Evolutionary conservation across 2,329 filamentous ascomycete genomes (phyloP).

Genomic region (Botrytis fabae): DNA sequence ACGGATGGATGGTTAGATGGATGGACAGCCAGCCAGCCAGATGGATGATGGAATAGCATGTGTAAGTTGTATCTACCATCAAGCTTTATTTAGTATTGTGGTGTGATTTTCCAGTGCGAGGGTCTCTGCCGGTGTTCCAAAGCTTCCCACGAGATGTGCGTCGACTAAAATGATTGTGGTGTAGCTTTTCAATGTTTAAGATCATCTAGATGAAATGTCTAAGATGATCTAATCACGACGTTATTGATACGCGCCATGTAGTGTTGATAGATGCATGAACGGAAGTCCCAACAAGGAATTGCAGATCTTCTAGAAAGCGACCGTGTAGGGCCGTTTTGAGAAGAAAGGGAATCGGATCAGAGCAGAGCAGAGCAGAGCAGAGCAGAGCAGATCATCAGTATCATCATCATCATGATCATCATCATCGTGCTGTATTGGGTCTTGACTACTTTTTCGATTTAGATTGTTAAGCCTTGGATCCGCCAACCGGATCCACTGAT

Average conservation of each 20-base stretch:
- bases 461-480: neutral
- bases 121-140: neutral
- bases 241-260: neutral
- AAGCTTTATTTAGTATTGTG: neutral
- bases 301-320: neutral
- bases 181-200: neutral
- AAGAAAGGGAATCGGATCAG: neutral
- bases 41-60: neutral
- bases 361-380: neutral
- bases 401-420: neutral
- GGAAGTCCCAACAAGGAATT: neutral
- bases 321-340: too few species aligned
- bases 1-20: neutral
- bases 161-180: neutral
- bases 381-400: neutral
- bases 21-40: too few species aligned
- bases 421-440: neutral
- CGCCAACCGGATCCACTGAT: constrained; percentile 4
- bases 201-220: neutral
- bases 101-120: neutral
- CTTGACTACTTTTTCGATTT: neutral
- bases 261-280: neutral
- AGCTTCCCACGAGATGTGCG: neutral
- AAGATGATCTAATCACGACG: neutral
- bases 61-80: neutral